Evolutionary conservation across 2,329 filamentous ascomycete species (phyloP).

Genomic region (Calonectria montana): DNA sequence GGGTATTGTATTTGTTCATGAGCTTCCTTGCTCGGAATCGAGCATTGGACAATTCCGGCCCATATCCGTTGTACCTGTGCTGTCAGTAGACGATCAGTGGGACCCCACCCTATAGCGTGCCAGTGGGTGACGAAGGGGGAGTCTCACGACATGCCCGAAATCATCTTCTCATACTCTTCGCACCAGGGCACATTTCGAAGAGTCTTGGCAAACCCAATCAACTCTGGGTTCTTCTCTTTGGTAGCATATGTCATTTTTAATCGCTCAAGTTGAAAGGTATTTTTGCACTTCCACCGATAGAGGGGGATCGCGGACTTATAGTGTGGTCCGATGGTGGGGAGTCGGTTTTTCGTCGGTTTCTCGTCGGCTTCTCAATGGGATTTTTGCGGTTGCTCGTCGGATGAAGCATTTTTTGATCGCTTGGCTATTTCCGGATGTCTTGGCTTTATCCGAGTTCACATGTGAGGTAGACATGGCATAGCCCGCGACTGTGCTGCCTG

Average conservation of each 20-base stretch:
- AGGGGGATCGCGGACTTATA: not conserved
- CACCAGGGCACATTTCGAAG: conserved; percentile 36
- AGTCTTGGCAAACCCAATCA: conserved; percentile 37
- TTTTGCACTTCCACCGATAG: not conserved
- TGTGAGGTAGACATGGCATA: not conserved
- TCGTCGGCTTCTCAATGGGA: not conserved
- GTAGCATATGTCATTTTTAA: conserved; percentile 31
- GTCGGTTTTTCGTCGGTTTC: not conserved
- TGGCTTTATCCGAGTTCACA: not conserved
- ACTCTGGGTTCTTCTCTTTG: conserved; percentile 29
- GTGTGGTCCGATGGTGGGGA: not conserved
- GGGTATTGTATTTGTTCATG: conserved; percentile 68
- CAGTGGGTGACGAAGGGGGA: not conserved
- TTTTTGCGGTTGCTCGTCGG: not conserved
- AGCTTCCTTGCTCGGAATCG: conserved; percentile 66
- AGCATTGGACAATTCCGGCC: conserved; percentile 59
- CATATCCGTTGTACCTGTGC: conserved; percentile 61
- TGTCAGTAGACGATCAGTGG: not conserved
- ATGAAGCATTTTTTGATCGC: not conserved
- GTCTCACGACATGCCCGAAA: conserved; percentile 42
- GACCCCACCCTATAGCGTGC: not conserved
- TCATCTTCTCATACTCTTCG: conserved; percentile 42
- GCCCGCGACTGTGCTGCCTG: not conserved
- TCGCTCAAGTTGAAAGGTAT: not conserved
- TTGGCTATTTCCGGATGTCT: not conserved